These are phyloP conservation scores for Kwoniella sp. DNA, from an alignment of 768 basidiomycete genomes.

Conservation along the genomic window DNA sequence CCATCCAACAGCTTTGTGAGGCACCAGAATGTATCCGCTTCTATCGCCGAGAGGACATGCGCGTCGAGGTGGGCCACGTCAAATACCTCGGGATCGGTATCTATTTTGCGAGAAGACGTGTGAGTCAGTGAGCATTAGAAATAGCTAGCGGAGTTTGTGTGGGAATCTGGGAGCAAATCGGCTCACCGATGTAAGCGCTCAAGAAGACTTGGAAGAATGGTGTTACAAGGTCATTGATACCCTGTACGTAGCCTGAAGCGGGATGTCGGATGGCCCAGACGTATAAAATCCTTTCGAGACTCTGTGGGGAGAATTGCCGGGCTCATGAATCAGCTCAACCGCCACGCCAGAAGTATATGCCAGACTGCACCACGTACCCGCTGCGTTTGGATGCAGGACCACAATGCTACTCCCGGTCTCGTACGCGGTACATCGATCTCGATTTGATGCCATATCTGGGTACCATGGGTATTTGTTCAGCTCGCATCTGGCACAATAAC, in stretches of 20 bases:
- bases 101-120: constrained; percentile 58
- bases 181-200: constrained; percentile 85
- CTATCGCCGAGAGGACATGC: constrained; percentile 75
- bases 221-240: constrained; percentile 96
- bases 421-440: constrained; percentile 97
- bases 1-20: constrained; percentile 91
- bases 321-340: background rate
- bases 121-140: background rate
- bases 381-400: constrained; percentile 89
- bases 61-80: constrained; percentile 76
- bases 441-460: constrained; percentile 96
- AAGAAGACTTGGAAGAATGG: constrained; percentile 98
- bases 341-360: background rate
- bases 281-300: constrained; percentile 90
- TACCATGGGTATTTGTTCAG: background rate
- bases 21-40: constrained; percentile 99
- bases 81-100: constrained; percentile 85
- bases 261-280: constrained; percentile 99
- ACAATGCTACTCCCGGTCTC: constrained; percentile 82
- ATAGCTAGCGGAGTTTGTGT: background rate
- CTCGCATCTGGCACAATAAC: background rate
- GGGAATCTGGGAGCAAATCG: no score
- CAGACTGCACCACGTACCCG: constrained; percentile 63
- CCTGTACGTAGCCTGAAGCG: constrained; percentile 97
- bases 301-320: constrained; percentile 59